Evolutionary conservation across 1,139 yeast species (phyloP).

Genomic region (Pichia kudriavzevii): DNA sequence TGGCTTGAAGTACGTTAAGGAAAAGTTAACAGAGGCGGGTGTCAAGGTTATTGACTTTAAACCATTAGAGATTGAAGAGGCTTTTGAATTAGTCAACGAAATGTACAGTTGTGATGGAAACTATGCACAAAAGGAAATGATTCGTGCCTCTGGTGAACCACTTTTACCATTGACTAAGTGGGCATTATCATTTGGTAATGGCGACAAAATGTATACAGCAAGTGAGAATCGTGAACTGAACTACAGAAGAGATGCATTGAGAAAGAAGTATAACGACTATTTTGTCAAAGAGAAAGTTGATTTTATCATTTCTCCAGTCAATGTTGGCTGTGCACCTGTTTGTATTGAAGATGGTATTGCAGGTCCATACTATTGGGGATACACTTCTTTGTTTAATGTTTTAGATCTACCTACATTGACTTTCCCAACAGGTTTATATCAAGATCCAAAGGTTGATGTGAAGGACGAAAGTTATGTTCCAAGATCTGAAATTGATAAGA

Average conservation of each 20-base stretch:
- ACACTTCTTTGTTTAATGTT: slow-evolving; percentile 60
- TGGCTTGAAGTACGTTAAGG: slow-evolving; percentile 36
- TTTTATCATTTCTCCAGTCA: slow-evolving; percentile 60
- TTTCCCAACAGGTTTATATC: slow-evolving; percentile 55
- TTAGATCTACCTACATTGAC: slow-evolving; percentile 56
- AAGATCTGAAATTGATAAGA: slow-evolving; percentile 40
- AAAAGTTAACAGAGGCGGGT: slow-evolving; percentile 36
- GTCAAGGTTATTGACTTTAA: slow-evolving; percentile 42
- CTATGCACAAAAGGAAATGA: slow-evolving; percentile 40
- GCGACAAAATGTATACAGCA: slow-evolving; percentile 37
- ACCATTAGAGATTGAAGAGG: slow-evolving; percentile 44
- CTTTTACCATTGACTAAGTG: slow-evolving; percentile 51
- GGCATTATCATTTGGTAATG: slow-evolving; percentile 51
- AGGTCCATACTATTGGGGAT: slow-evolving; percentile 67
- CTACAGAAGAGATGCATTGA: slow-evolving; percentile 43
- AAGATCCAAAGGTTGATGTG: slow-evolving; percentile 35
- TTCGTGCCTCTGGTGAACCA: slow-evolving; percentile 63
- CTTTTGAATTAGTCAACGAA: slow-evolving; percentile 43
- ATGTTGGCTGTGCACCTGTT: slow-evolving; percentile 66
- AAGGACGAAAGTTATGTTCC: slow-evolving; percentile 22
- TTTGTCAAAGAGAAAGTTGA: slow-evolving; percentile 54
- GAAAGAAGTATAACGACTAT: slow-evolving; percentile 46
- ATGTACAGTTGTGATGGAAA: slow-evolving; percentile 59
- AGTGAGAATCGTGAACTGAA: slow-evolving; percentile 45
- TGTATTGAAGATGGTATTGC: slow-evolving; percentile 36